Conservation (phyloP, 768 basidiomycete genomes). For the Kwoniella shandongensis region DNA sequence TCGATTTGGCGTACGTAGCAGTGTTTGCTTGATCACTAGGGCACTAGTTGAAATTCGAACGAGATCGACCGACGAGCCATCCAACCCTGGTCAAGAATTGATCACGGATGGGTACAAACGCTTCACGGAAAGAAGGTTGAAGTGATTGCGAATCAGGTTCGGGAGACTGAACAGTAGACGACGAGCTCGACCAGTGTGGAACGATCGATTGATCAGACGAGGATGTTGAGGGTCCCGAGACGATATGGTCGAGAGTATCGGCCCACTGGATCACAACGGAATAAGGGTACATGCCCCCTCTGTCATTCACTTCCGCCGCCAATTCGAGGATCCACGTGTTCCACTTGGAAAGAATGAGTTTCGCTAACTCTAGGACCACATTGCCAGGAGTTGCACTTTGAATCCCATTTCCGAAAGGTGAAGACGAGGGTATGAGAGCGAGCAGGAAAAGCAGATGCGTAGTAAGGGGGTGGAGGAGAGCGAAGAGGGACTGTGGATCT, state of each 20-base stretch:
- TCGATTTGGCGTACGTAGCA: no score
- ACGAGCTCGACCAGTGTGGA: slow-evolving; percentile 12
- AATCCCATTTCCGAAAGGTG: neutral
- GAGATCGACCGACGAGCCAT: slow-evolving; percentile 35
- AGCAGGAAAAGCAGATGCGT: slow-evolving; percentile 21
- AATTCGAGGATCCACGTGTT: slow-evolving; percentile 25
- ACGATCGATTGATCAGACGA: neutral
- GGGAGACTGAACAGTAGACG: neutral
- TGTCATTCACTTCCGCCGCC: slow-evolving; percentile 36
- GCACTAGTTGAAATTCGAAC: neutral
- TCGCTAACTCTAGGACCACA: slow-evolving; percentile 30
- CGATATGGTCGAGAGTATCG: slow-evolving; percentile 21
- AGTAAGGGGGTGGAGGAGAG: slow-evolving; percentile 29
- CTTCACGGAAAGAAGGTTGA: slow-evolving; percentile 22
- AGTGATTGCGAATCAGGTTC: slow-evolving; percentile 3
- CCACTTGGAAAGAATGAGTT: slow-evolving; percentile 29
- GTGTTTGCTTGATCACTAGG: no score
- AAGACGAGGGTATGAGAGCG: slow-evolving; percentile 18
- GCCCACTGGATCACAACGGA: slow-evolving; percentile 32
- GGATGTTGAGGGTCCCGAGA: neutral
- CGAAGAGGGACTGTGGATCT: slow-evolving; percentile 21
- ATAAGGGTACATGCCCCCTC: slow-evolving; percentile 45
- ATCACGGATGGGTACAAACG: slow-evolving; percentile 24
- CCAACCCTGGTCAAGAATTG: slow-evolving; percentile 32
- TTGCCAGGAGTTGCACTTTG: neutral